Evolutionary conservation across 257 asterid genomes (phyloP).

Genomic region (Scutellaria minor): DNA sequence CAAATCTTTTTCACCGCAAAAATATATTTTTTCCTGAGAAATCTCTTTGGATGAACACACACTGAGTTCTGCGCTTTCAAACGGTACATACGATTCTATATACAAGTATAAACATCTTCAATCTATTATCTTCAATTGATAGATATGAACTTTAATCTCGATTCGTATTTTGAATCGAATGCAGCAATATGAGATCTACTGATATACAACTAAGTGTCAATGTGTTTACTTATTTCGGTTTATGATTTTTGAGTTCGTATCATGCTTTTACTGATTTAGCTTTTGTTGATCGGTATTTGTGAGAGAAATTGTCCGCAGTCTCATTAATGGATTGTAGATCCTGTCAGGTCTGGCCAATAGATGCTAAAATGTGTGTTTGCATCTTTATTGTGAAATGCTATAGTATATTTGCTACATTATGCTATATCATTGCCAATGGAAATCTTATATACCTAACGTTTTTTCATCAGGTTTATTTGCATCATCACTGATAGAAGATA

Average conservation of each 20-base stretch:
- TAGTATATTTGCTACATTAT: neutral
- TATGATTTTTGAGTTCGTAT: neutral
- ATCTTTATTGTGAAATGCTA: slow-evolving; percentile 7
- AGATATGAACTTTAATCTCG: slow-evolving; percentile 22
- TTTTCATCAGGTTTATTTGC: too few species aligned
- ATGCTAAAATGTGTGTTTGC: neutral
- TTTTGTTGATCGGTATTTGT: slow-evolving; percentile 7
- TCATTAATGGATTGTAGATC: neutral
- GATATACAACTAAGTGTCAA: too few species aligned
- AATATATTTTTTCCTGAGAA: neutral
- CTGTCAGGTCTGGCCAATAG: neutral
- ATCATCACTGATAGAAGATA: neutral
- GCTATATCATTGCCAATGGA: neutral
- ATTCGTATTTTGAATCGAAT: neutral
- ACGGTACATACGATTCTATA: slow-evolving; percentile 29
- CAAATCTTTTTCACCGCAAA: neutral
- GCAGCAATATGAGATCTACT: neutral
- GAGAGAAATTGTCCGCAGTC: too few species aligned
- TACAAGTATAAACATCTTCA: neutral
- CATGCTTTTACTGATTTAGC: neutral
- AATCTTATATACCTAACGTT: neutral
- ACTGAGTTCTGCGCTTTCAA: slow-evolving; percentile 10
- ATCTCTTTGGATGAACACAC: neutral
- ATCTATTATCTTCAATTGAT: neutral
- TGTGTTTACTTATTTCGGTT: neutral